Conservation (phyloP, 768 basidiomycete genomes). For the Mycena capillaripes region DNA sequence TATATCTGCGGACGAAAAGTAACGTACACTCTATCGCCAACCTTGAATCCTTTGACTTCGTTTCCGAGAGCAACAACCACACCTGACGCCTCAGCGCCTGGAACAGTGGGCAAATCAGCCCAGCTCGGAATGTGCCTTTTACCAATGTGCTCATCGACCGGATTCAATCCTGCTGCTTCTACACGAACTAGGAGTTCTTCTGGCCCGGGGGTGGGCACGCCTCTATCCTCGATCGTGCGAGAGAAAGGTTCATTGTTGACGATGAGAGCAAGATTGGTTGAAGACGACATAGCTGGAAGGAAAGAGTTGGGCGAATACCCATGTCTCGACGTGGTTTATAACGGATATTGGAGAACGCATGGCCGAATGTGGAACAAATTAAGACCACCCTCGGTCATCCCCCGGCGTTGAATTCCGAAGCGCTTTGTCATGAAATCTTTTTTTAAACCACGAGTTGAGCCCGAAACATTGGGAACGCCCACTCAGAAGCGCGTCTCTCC, state of each 20-base stretch:
- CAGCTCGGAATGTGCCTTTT: slow-evolving; percentile 19
- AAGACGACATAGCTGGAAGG: slow-evolving; percentile 2
- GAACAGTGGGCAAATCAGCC: slow-evolving; percentile 51
- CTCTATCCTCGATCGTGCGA: slow-evolving; percentile 27
- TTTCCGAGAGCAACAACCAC: slow-evolving; percentile 65
- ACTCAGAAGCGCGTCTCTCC: too few relatives aligned
- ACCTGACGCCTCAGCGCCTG: slow-evolving; percentile 67
- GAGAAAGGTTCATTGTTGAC: slow-evolving; percentile 14
- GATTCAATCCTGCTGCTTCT: slow-evolving; percentile 63
- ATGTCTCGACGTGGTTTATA: too few relatives aligned
- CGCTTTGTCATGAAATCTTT: too few relatives aligned
- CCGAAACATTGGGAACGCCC: too few relatives aligned
- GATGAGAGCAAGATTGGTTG: slow-evolving; percentile 23
- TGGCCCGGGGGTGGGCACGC: slow-evolving; percentile 58
- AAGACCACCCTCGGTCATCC: too few relatives aligned
- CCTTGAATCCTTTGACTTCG: slow-evolving; percentile 62
- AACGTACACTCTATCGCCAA: slow-evolving; percentile 68
- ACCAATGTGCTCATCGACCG: slow-evolving; percentile 42
- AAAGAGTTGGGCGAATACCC: too few relatives aligned
- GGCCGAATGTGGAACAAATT: too few relatives aligned
- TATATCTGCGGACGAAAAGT: not conserved
- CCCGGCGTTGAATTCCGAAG: too few relatives aligned
- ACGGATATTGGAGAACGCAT: too few relatives aligned
- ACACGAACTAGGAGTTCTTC: slow-evolving; percentile 65
- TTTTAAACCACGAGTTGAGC: too few relatives aligned